Base-by-base conservation (phyloP, 805 yeast species). In the Barnettozyma populi region DNA sequence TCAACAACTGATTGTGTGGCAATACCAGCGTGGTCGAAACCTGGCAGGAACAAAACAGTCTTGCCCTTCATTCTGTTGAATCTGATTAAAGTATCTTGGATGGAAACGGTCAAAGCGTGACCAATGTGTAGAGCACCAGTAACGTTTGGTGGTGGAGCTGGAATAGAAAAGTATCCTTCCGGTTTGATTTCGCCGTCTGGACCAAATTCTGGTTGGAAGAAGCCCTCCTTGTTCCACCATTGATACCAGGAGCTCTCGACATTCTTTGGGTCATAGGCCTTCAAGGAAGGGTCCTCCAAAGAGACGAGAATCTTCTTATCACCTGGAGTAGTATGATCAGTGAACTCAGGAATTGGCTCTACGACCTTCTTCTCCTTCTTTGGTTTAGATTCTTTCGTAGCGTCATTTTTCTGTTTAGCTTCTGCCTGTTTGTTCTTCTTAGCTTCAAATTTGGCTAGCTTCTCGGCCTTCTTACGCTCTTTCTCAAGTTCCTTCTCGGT, bases 111-210 rank as follows among this genome's bases (percentile, higher is more conserved):
- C 66, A 94, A 78, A 25, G 98, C 99, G 69, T 94, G 99, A 59
- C 99, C 99, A 68, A 94, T 94, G 69, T 94, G 99, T 57, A 94
- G 77, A 41, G 98, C 97, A 71, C 99, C 99, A 42, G 99, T 94
- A 55, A 94, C 96, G 67, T 94, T 94, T 64, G 99, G 99, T 53
- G 99, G 99, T 36, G 99, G 99, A n/a, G 96, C 94, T 36, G 98
- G 97, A 60, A 94, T 88, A 53, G 85, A 77, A 70, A 92, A 94
- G 18, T 75, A 64, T 57, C 98, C 98, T 62, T 81, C 90, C 38
- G 94, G 86, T 64, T 84, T 84, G 56, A 79, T 61, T 41, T 82
- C 69, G 41, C 97, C 97, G 61, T 83, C 82, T 49, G 71, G 76
- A 40, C 83, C 75, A 56, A 86, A 82, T 64, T 87, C 86, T 18